phyloP scores from a whole-genome alignment of 805 yeast genomes.

The Saccharomycodes ludwigii region DNA sequence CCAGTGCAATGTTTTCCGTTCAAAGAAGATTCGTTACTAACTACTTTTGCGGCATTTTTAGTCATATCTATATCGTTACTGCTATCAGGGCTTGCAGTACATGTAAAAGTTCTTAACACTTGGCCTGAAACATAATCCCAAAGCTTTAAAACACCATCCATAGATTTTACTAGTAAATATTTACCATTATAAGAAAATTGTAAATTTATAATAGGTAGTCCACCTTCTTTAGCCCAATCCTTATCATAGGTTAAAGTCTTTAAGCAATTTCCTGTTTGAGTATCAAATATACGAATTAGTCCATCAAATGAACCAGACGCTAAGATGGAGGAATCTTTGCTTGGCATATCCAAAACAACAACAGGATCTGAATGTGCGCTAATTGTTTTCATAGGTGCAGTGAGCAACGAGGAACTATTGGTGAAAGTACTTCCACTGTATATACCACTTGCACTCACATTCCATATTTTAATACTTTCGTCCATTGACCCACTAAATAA shows the following conservation, averaged over 20 bases:
- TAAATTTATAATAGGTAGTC: constrained; percentile 60
- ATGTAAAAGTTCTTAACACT: constrained; percentile 58
- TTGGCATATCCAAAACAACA: constrained; percentile 57
- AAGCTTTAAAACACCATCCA: constrained; percentile 66
- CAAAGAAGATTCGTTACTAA: not conserved
- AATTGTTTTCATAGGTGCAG: constrained; percentile 59
- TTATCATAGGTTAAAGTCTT: constrained; percentile 78
- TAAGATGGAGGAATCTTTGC: constrained; percentile 66
- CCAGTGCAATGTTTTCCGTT: constrained; percentile 1
- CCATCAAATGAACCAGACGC: constrained; percentile 90
- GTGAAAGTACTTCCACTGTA: constrained; percentile 1
- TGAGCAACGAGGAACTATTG: constrained; percentile 21
- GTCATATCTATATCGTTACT: no score
- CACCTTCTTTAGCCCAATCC: constrained; percentile 48
- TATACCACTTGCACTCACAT: constrained; percentile 32
- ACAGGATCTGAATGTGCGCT: constrained; percentile 93
- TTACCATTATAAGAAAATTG: constrained; percentile 70
- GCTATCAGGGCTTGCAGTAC: not conserved
- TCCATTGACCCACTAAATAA: constrained; percentile 78
- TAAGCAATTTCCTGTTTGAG: constrained; percentile 81
- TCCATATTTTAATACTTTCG: constrained; percentile 89
- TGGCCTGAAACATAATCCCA: constrained; percentile 82
- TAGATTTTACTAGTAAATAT: constrained; percentile 61
- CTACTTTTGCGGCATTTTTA: not conserved
- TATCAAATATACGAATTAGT: constrained; percentile 74